A percentile compares a stretch with the other conserved stretches of the same genome.
phyloP scores from a whole-genome alignment of 2,329 filamentous ascomycete species.

The Xylaria sp. region DNA sequence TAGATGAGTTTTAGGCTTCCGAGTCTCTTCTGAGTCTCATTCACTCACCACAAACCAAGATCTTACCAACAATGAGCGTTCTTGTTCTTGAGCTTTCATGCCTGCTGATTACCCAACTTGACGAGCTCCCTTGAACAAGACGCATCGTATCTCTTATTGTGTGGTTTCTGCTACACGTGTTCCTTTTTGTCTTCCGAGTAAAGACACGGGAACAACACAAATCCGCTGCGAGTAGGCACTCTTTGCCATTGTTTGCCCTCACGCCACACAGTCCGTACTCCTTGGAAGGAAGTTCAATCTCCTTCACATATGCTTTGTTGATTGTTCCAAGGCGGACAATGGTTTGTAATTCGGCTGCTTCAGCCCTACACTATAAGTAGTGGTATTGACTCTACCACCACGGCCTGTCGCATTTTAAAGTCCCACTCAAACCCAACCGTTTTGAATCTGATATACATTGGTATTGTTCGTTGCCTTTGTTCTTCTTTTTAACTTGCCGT shows the following conservation, averaged over 20 bases:
- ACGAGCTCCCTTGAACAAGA: not conserved
- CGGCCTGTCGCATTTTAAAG: conserved; percentile 7
- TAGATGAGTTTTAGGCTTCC: not conserved
- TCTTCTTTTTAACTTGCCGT: conserved; percentile 18
- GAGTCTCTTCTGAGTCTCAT: conserved; percentile 1
- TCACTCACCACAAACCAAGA: not conserved
- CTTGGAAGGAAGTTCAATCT: not conserved
- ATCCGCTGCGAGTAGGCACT: not conserved
- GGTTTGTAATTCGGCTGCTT: conserved; percentile 37
- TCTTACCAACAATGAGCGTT: not conserved
- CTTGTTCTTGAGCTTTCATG: conserved; percentile 9
- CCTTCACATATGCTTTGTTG: conserved; percentile 5
- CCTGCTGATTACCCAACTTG: not conserved
- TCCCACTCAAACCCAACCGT: not conserved
- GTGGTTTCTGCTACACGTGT: not conserved
- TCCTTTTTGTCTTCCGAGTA: not conserved
- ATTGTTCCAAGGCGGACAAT: conserved; percentile 25
- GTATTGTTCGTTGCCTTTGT: conserved; percentile 8
- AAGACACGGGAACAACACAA: conserved; percentile 3
- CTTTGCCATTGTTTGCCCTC: conserved; percentile 2
- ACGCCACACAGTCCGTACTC: not conserved
- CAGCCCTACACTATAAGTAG: conserved; percentile 29
- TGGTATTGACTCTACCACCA: conserved; percentile 22
- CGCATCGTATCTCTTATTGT: conserved; percentile 11
- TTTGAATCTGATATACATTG: conserved; percentile 12